Percentiles rank a stretch among this genome's conserved stretches.
These are phyloP conservation scores for Xylaria multiplex DNA, from an alignment of 2,329 filamentous ascomycete species.

Conservation along the genomic window DNA sequence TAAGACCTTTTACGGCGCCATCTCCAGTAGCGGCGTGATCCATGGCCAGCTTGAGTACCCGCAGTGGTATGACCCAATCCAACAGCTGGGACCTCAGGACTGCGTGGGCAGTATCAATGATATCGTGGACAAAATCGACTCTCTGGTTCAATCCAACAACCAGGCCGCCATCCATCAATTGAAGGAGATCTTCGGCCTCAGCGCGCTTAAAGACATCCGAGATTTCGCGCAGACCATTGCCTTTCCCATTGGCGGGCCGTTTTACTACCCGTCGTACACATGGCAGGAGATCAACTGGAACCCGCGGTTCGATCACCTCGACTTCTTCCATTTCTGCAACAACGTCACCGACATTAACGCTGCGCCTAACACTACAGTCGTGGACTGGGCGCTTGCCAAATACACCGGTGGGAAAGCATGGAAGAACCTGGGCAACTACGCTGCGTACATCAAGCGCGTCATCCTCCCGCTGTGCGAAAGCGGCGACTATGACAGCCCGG, in stretches of 20 bases:
- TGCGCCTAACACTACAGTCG: constrained; percentile 54
- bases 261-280: constrained; percentile 60
- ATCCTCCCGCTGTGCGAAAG: constrained; percentile 56
- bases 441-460: constrained; percentile 58
- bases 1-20: constrained; percentile 58
- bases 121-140: constrained; percentile 61
- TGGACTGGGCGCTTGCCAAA: constrained; percentile 58
- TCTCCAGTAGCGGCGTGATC: constrained; percentile 58
- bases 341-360: constrained; percentile 61
- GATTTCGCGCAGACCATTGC: constrained; percentile 62
- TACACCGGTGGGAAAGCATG: constrained; percentile 61
- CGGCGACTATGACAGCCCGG: constrained; percentile 53
- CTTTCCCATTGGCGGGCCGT: constrained; percentile 45
- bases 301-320: constrained; percentile 50
- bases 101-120: constrained; percentile 60
- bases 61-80: constrained; percentile 61
- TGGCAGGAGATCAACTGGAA: constrained; percentile 66
- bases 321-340: constrained; percentile 63
- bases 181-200: constrained; percentile 60
- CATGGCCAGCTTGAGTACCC: constrained; percentile 57
- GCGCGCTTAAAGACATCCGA: constrained; percentile 53
- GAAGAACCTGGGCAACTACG: constrained; percentile 62
- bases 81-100: constrained; percentile 60
- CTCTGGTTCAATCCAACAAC: constrained; percentile 55
- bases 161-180: constrained; percentile 55